These are phyloP conservation scores for Herpetospermum pedunculosum DNA, from an alignment of 306 rosid species.

Conservation along the genomic window DNA sequence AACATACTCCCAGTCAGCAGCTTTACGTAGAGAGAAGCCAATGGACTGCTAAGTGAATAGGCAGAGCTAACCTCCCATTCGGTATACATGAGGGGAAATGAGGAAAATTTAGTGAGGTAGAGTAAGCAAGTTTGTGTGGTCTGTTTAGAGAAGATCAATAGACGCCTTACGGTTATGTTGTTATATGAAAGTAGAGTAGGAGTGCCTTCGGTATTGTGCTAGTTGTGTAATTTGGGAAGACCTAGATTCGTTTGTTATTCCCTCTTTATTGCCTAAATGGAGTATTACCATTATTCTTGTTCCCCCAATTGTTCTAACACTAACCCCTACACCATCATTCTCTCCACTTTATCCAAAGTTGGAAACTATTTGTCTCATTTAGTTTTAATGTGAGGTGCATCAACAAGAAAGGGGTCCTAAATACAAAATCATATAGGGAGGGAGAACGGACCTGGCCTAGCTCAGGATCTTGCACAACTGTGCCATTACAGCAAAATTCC, in stretches of 20 bases:
- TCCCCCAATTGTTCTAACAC: background rate
- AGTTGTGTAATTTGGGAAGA: background rate
- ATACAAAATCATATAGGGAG: background rate
- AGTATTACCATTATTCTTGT: background rate
- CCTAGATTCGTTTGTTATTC: background rate
- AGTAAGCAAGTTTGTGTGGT: background rate
- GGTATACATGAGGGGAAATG: background rate
- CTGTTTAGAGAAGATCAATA: background rate
- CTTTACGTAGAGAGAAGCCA: background rate
- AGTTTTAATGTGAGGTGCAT: background rate
- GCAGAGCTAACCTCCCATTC: background rate
- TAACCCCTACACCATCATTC: background rate
- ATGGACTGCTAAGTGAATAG: background rate
- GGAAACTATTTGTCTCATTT: background rate
- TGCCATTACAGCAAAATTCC: slow-evolving; percentile 43
- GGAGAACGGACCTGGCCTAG: slow-evolving; percentile 31
- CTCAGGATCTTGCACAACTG: slow-evolving; percentile 40
- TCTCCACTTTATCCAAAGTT: background rate
- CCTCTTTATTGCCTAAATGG: background rate
- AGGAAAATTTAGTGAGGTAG: background rate
- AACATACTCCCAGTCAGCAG: background rate
- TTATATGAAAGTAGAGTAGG: too few species aligned
- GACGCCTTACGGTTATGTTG: background rate
- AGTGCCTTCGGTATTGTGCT: background rate
- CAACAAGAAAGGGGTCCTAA: background rate